Base-by-base conservation (phyloP, 2,329 filamentous ascomycete genomes). In the Alternaria solani region DNA sequence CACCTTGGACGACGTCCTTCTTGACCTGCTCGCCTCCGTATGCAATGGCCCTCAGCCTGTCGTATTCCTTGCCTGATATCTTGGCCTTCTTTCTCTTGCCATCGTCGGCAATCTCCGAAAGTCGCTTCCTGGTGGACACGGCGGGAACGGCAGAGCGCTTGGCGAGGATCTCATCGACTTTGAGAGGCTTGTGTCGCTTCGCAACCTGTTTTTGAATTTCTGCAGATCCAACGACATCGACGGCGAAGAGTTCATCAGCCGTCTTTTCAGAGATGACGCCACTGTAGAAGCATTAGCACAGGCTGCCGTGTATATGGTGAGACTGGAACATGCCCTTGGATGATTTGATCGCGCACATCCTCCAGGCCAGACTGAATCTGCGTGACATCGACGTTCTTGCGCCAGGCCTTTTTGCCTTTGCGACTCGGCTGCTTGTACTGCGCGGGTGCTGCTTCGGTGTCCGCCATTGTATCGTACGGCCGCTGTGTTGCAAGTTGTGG, bases 331-430 rank as follows among this genome's bases (percentile, higher is more conserved):
- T 86, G 94, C 93, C 95, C 95, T 83, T 90, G 87, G 68, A 96
- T 95, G 63, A 97, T 90, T 82, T 98, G 91, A 60, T 96, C 91
- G 72, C 95, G 93, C 67, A 96, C 83, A 73, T 91, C 86, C 64
- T 93, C 90, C 34, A 99, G 87, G 62, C 95, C 95, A 55, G 90
- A 82, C 72, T 94, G 87, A 26, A 99, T 87, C 64, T 96, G 90
- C 28, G 92, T 90, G 63, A 98, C 87, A 80, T 99, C 93, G 79
- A 99, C 93, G 81, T 99, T 97, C 80, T 98, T 99, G 75, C 95
- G 88, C 95, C 95, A 99, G 32, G 95, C 94, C 83, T 96, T 98
- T 82, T 98, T 98, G 72, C 96, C 95, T 79, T 99, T 99, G 76
- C 95, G 87, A 5, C 94, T 98, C 26, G 93, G 88, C 79, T 99